Evolutionary conservation across 2,329 filamentous ascomycete genomes (phyloP), one percentile per base, ranked within the genome.

Genomic region (Xylaria hypoxylon): DNA sequence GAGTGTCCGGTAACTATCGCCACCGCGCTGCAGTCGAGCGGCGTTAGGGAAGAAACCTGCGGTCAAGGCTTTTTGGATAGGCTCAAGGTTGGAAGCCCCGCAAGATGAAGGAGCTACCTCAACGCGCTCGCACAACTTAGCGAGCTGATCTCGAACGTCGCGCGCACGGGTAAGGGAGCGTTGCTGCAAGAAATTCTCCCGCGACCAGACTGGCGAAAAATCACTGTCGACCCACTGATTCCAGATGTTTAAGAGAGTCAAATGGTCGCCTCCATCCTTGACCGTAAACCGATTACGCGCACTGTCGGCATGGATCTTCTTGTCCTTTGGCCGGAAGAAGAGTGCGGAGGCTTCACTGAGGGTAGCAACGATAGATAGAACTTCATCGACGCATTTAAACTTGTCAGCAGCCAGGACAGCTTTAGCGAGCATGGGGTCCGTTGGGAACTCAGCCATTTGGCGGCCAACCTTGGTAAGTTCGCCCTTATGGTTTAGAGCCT

Each of bases 1-100:
- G 71, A 98, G 89, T 0, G 94, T 97, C 22, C 94, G 87, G 80
- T 99, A 99, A 68, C 88, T 91, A 75, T 96, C 92, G 1, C 96
- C 96, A 47, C 91, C 91, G 53, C 92, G 86, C 77, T 96, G 91
- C 62, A 99, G 80, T 2, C 93, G 84, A 1, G 94, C 94, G 0
- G 94, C 94, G 77, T 98, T 97, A 19, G 92, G 90, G 84, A 98
- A 98, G 85, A 97, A 99, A 1, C 95, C 96, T 0, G 94, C 90
- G 0, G 93, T 94, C 59, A 99, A 86, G 13, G 94, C 91, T 67
- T 96, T 94, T 75, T 94, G 91, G 72, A 98, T 94, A 0, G 93
- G 92, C 5, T 88, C 81, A 19, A 93, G 80, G 77, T 97, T 94
- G 57, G 83, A 84, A 1, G 89, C 84, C 4, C 93, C 93, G 69